A percentile compares a stretch with the other conserved stretches of the same genome.
Evolutionary conservation across 129 eudicot species (phyloP).

Genomic region (Mikania micrantha): DNA sequence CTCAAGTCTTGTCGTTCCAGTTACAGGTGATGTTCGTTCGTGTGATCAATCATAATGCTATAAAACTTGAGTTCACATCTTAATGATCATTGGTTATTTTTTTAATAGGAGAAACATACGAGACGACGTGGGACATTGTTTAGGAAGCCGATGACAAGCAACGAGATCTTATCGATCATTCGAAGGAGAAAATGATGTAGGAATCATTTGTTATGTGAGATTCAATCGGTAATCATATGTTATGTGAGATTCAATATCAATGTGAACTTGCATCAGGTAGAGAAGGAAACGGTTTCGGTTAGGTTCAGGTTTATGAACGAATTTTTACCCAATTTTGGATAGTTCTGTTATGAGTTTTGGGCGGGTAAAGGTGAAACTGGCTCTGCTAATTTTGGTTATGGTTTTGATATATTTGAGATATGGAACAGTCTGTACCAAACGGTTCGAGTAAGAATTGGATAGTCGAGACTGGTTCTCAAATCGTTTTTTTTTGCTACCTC

Average conservation of each 20-base stretch:
- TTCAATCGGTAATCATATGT: background rate
- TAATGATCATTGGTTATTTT: background rate
- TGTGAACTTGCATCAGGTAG: no score
- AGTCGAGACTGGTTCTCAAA: no score
- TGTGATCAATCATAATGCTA: background rate
- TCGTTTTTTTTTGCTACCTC: no score
- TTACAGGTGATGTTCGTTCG: constrained; percentile 41
- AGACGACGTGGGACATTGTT: constrained; percentile 6
- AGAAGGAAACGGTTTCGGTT: no score
- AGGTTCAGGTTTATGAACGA: no score
- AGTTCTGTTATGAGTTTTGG: no score
- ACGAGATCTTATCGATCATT: constrained; percentile 20
- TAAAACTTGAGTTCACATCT: background rate
- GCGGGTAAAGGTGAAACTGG: no score
- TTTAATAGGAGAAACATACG: constrained; percentile 16
- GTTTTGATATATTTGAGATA: no score
- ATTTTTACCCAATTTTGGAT: no score
- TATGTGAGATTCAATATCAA: background rate
- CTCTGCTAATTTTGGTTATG: no score
- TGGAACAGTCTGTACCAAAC: no score
- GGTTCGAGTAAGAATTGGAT: no score
- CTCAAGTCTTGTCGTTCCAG: constrained; percentile 26
- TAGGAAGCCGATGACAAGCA: constrained; percentile 24
- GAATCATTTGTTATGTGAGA: background rate
- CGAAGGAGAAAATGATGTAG: constrained; percentile 9